Percentiles rank a stretch among this genome's conserved stretches.
Conservation (phyloP, 768 basidiomycete species). For the Suillus brevipes region DNA sequence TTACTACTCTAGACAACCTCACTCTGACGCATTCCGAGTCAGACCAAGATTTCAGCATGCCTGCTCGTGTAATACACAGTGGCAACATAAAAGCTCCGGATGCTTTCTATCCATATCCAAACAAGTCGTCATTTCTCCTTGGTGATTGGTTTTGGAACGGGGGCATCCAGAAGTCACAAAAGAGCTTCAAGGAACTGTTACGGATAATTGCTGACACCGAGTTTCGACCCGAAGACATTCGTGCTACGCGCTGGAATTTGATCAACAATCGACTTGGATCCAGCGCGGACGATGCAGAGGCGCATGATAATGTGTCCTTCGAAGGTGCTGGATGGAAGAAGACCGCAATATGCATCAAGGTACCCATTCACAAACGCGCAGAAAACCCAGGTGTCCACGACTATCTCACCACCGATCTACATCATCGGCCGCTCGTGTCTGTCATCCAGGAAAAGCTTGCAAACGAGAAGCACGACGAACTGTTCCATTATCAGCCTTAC, state of each 20-base stretch:
- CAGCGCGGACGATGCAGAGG: neutral
- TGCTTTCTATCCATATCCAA: conserved; percentile 18
- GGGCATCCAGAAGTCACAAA: conserved; percentile 21
- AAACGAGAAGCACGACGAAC: conserved; percentile 5
- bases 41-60: neutral
- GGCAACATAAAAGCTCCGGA: neutral
- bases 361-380: conserved; percentile 14
- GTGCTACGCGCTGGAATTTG: conserved; percentile 2
- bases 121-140: conserved; percentile 15
- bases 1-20: neutral
- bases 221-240: conserved; percentile 8
- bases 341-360: conserved; percentile 8
- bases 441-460: conserved; percentile 19
- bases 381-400: conserved; percentile 11
- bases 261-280: conserved; percentile 5
- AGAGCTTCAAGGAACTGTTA: conserved; percentile 17
- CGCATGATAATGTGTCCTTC: neutral
- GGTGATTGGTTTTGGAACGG: conserved; percentile 25
- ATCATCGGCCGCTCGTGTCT: conserved; percentile 16
- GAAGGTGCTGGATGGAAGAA: conserved; percentile 21
- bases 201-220: conserved; percentile 10
- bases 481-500: conserved; percentile 26
- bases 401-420: conserved; percentile 8
- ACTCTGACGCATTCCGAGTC: neutral
- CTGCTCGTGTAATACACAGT: neutral